These are phyloP conservation scores for Thermothelomyces thermophilus DNA, from an alignment of 2,329 filamentous ascomycete species.

Conservation along the genomic window DNA sequence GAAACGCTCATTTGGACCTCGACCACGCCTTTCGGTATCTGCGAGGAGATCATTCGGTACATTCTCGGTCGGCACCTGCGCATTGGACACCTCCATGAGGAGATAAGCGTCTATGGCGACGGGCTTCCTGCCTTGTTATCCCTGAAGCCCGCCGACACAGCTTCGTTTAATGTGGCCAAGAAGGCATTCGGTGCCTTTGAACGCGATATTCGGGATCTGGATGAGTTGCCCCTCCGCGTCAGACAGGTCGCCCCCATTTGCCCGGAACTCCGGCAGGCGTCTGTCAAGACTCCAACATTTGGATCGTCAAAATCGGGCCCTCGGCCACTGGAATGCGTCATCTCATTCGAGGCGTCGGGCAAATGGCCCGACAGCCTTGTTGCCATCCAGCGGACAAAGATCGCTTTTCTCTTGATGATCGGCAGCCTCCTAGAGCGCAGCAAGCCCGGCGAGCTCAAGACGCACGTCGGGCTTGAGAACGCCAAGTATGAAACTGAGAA, in stretches of 20 bases:
- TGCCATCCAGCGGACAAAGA: constrained; percentile 88
- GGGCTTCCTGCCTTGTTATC: constrained; percentile 45
- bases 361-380: constrained; percentile 89
- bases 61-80: constrained; percentile 64
- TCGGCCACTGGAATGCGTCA: constrained; percentile 65
- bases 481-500: constrained; percentile 63
- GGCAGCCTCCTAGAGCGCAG: constrained; percentile 60
- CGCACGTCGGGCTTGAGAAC: constrained; percentile 77
- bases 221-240: constrained; percentile 81
- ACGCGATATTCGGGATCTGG: constrained; percentile 66
- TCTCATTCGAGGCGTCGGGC: constrained; percentile 89
- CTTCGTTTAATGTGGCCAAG: constrained; percentile 61
- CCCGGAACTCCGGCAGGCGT: constrained; percentile 67
- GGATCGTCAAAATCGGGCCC: constrained; percentile 39
- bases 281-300: constrained; percentile 46
- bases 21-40: constrained; percentile 55
- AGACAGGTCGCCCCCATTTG: constrained; percentile 71
- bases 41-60: constrained; percentile 73
- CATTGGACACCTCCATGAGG: constrained; percentile 41
- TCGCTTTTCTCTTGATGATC: constrained; percentile 78
- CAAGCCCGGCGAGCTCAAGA: constrained; percentile 50
- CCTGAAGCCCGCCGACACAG: constrained; percentile 41
- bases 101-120: constrained; percentile 46
- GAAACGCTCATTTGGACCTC: constrained; percentile 85
- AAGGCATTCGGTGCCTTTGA: constrained; percentile 69